phyloP scores from a whole-genome alignment of 2,329 filamentous ascomycete species.

The Thelonectria rubi region DNA sequence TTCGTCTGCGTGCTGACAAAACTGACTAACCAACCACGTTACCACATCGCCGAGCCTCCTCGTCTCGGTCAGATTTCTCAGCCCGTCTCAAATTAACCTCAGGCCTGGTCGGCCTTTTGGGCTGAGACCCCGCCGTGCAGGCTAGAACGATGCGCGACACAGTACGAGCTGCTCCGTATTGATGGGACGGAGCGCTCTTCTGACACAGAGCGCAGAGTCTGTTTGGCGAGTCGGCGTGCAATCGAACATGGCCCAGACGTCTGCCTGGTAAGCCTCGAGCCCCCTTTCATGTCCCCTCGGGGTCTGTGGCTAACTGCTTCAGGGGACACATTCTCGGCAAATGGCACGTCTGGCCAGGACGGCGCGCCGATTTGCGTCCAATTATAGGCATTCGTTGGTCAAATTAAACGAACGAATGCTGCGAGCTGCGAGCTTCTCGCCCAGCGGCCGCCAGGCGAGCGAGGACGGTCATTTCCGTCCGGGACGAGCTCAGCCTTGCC shows the following conservation, averaged over 20 bases:
- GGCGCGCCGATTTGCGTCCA: too few species aligned
- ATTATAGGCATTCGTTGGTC: too few species aligned
- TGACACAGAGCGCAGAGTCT: too few species aligned
- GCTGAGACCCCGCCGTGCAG: not conserved
- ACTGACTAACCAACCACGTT: conserved; percentile 11
- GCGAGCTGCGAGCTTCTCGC: too few species aligned
- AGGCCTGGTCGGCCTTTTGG: not conserved
- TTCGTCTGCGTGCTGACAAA: conserved; percentile 4
- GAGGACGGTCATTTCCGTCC: not conserved
- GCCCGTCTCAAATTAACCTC: conserved; percentile 16
- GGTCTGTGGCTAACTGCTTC: not conserved
- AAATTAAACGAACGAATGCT: not conserved
- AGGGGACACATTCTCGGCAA: not conserved
- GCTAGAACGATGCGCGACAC: conserved; percentile 17
- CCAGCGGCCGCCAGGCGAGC: not conserved
- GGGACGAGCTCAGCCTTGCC: not conserved
- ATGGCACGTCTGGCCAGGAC: too few species aligned
- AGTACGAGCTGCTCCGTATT: not conserved
- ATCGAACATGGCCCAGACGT: not conserved
- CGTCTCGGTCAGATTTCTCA: conserved; percentile 9
- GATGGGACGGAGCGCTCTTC: too few species aligned
- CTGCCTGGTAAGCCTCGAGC: not conserved
- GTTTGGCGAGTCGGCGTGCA: not conserved
- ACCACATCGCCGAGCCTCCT: conserved; percentile 19
- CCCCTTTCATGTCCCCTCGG: not conserved